Base-by-base conservation (phyloP, 768 basidiomycete genomes). In the Tulasnella sp. region DNA sequence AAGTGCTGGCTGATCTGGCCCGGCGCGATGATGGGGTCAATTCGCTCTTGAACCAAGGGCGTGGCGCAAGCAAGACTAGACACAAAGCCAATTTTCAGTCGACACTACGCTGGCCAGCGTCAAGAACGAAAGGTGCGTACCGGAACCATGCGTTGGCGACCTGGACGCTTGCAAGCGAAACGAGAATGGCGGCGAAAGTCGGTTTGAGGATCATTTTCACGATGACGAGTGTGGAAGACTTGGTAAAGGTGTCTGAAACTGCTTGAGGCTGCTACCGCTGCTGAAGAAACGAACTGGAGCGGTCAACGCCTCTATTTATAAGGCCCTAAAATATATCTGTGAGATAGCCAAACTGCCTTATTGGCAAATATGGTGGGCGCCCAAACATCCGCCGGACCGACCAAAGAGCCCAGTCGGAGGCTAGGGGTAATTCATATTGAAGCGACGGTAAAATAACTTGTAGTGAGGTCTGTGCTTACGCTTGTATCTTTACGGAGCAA, bases 1-100 rank as follows among this genome's bases (percentile, higher is more conserved):
- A 80, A 24, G 75, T 80, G 75, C 58, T 80, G 80, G 64, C 75
- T 76, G 31, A 77, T 54, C 40, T 28, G 42, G 34, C 75, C 75
- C 41, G 80, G 80, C 22, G 40, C 3, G 60, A 80, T 44, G 58
- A 80, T 80, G 31, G 80, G 80, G 58, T 80, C 80, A 40, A 80
- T 42, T 37, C 80, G 80, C 80, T 80, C 80, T 46, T 80, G 79
- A 41, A 78, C 77, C 42, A 78, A 28, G 3, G 77, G 77, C 1
- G 44, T 31, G 9, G 77, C 41, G 44, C 77, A 78, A 72, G 77
- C 18, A n/a, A 78, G 28, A 28, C 77, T 78, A 42, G 28, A 78
- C 18, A 42, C 12, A 78, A 64, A 16, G 12, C 31, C 69, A 31
- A 50, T n/a, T 8, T 37, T 76, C 20, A 37, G 34, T 46, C 16